A percentile compares a stretch with the other conserved stretches of the same genome.
Evolutionary conservation across 768 basidiomycete species (phyloP).

Genomic region (Mycena filopes): DNA sequence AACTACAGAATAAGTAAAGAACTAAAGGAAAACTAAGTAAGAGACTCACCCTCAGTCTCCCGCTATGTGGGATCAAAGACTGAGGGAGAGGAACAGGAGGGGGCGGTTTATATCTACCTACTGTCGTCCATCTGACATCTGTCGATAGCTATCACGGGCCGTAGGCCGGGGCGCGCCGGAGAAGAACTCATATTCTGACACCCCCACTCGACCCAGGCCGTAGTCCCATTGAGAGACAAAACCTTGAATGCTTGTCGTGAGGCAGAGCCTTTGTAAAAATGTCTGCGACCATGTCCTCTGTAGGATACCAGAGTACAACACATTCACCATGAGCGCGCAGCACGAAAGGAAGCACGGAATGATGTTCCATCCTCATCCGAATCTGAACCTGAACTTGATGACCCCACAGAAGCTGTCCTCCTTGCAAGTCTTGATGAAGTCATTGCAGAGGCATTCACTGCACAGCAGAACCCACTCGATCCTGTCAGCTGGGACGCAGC

Average conservation of each 20-base stretch:
- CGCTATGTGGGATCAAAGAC: conserved; percentile 11
- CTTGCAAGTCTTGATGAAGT: not conserved
- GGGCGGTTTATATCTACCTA: not conserved
- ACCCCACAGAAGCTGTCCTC: not conserved
- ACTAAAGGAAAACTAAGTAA: too few species aligned
- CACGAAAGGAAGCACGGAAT: not conserved
- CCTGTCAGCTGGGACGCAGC: not conserved
- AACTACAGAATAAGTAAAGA: too few species aligned
- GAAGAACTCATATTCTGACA: too few species aligned
- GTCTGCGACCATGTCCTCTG: too few species aligned
- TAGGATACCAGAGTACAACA: too few species aligned
- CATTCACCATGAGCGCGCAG: not conserved
- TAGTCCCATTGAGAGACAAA: too few species aligned
- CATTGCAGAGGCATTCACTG: not conserved
- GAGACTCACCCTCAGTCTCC: too few species aligned
- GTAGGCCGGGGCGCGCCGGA: too few species aligned
- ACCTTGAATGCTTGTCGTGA: too few species aligned
- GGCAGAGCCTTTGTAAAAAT: too few species aligned
- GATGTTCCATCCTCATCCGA: not conserved
- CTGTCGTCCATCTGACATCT: not conserved
- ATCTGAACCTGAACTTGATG: not conserved
- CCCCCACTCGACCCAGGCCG: too few species aligned
- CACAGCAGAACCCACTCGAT: not conserved
- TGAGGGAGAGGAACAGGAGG: not conserved
- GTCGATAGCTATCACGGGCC: conserved; percentile 3